These are phyloP conservation scores for Sordaria brevicollis DNA, from an alignment of 495 filamentous ascomycete genomes.

Conservation along the genomic window DNA sequence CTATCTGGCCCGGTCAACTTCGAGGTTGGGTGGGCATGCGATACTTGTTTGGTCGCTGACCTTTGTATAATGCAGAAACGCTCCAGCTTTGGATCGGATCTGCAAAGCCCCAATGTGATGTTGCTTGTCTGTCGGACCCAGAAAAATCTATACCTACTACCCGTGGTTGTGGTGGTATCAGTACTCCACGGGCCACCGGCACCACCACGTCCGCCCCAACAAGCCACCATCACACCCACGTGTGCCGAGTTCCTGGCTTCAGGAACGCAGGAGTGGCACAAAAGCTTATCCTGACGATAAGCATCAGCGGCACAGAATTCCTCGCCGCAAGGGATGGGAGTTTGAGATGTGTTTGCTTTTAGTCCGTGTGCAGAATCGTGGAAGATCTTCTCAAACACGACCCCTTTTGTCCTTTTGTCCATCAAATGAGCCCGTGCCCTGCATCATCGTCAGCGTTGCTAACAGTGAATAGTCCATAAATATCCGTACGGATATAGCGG, in stretches of 20 bases:
- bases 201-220: too few species aligned
- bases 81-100: too few species aligned
- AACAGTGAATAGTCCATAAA: not conserved
- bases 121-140: not conserved
- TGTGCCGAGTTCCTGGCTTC: not conserved
- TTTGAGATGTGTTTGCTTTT: not conserved
- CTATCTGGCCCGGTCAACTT: too few species aligned
- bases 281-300: not conserved
- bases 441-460: not conserved
- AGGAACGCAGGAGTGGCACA: not conserved
- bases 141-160: too few species aligned
- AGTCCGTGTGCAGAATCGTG: not conserved
- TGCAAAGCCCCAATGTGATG: not conserved
- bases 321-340: not conserved
- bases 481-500: too few species aligned
- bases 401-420: not conserved
- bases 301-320: not conserved
- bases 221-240: too few species aligned
- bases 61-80: too few species aligned
- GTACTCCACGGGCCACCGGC: too few species aligned
- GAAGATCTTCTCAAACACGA: not conserved
- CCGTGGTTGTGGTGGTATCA: too few species aligned
- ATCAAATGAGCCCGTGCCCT: too few species aligned
- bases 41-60: not conserved
- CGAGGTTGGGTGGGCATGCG: not conserved